Percentiles rank a stretch among this genome's conserved stretches.
phyloP scores from a whole-genome alignment of 2,329 filamentous ascomycete genomes.

The Daldinia eschscholtzii region DNA sequence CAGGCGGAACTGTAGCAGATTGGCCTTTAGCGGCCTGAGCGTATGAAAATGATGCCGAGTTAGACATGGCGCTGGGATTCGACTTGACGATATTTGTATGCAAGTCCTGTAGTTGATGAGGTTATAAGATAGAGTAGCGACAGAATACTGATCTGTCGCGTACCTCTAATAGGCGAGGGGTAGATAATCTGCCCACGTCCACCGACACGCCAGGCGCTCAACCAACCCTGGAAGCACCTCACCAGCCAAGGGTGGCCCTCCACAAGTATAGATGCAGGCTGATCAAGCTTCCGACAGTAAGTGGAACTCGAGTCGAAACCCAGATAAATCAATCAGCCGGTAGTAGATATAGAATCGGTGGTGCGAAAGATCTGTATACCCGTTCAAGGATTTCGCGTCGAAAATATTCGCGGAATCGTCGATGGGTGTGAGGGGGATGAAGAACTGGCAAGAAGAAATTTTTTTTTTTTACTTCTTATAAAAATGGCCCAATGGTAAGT shows the following conservation, averaged over 20 bases:
- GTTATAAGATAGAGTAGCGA: conserved; percentile 40
- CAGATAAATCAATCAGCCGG: conserved; percentile 12
- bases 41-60: conserved; percentile 82
- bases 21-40: conserved; percentile 94
- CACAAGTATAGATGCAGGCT: conserved; percentile 30
- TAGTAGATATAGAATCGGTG: conserved; percentile 11
- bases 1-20: conserved; percentile 56
- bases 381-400: conserved; percentile 29
- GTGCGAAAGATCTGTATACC: conserved; percentile 20
- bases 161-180: conserved; percentile 43
- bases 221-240: conserved; percentile 47
- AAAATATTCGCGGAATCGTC: conserved; percentile 25
- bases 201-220: conserved; percentile 47
- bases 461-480: conserved; percentile 21
- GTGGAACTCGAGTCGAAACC: conserved; percentile 26
- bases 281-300: conserved; percentile 24
- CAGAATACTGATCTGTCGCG: conserved; percentile 42
- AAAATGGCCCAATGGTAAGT: conserved; percentile 43
- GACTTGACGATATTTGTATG: conserved; percentile 31
- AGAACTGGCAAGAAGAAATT: conserved; percentile 25
- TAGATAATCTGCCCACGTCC: conserved; percentile 46
- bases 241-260: conserved; percentile 41
- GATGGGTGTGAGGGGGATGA: conserved; percentile 27
- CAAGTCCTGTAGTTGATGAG: conserved; percentile 32
- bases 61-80: conserved; percentile 61